Evolutionary conservation across 208 protist species (phyloP).

Genomic region (Phytomonas sp.): DNA sequence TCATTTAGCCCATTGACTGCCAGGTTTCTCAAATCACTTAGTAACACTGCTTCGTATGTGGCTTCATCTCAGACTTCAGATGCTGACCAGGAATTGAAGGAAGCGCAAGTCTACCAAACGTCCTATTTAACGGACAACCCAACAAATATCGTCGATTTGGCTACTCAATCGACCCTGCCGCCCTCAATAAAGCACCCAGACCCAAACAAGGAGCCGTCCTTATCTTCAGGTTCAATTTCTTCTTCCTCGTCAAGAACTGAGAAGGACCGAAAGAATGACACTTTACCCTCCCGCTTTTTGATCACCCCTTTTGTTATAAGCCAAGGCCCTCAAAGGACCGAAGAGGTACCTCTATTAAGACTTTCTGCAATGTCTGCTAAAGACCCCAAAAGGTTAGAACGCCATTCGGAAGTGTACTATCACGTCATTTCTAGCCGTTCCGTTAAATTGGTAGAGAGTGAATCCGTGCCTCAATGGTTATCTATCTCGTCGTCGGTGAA

Average conservation of each 20-base stretch:
- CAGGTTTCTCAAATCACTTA: not conserved
- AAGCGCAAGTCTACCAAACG: not conserved
- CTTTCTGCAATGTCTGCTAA: not conserved
- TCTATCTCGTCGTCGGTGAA: not conserved
- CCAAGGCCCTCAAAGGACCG: not conserved
- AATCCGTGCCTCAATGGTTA: not conserved
- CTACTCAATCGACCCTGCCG: not conserved
- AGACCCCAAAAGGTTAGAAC: not conserved
- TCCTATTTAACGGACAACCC: not conserved
- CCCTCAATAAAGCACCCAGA: not conserved
- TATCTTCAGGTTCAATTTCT: not conserved
- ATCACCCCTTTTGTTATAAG: not conserved
- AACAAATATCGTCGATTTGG: not conserved
- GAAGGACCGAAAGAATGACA: not conserved
- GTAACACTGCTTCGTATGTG: not conserved
- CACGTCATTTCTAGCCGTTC: not conserved
- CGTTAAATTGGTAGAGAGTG: not conserved
- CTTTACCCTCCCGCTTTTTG: not conserved
- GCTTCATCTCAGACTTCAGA: not conserved
- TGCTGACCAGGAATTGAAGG: not conserved
- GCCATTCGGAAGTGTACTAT: not conserved
- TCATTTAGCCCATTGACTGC: not conserved
- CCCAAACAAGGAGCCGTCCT: not conserved
- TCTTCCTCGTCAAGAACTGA: not conserved
- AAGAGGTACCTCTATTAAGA: not conserved